A percentile compares a stretch with the other conserved stretches of the same genome.
phyloP scores from a whole-genome alignment of 2,329 filamentous ascomycete species.

The Escovopsis sp. region DNA sequence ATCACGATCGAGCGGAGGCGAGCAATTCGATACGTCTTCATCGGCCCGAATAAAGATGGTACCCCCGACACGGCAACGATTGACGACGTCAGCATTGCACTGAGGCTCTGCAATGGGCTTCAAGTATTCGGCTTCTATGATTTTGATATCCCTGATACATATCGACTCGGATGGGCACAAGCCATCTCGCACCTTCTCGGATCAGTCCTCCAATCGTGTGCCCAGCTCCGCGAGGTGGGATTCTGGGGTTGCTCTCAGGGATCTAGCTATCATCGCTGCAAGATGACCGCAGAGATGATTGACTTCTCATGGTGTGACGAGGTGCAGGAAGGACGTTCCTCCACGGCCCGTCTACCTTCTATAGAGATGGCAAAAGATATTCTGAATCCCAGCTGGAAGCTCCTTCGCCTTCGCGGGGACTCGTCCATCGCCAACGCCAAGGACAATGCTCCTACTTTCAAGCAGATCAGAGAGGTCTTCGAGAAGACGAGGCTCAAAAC shows the following conservation, averaged over 20 bases:
- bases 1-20: not conserved
- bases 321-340: not conserved
- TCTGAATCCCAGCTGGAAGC: not conserved
- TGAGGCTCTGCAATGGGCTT: not conserved
- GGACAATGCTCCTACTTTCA: not conserved
- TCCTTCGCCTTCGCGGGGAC: not conserved
- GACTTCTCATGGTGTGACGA: not conserved
- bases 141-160: not conserved
- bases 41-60: not conserved
- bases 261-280: not conserved
- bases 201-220: not conserved
- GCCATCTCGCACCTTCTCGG: not conserved
- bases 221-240: not conserved
- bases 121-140: not conserved
- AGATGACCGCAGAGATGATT: not conserved
- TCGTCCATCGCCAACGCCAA: no score
- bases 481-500: not conserved
- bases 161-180: not conserved
- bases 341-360: not conserved
- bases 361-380: not conserved
- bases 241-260: not conserved
- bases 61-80: not conserved
- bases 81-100: not conserved
- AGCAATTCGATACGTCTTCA: not conserved
- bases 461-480: not conserved